These are phyloP conservation scores for Henckelia pumila DNA, from an alignment of 257 asterid genomes.

Conservation along the genomic window DNA sequence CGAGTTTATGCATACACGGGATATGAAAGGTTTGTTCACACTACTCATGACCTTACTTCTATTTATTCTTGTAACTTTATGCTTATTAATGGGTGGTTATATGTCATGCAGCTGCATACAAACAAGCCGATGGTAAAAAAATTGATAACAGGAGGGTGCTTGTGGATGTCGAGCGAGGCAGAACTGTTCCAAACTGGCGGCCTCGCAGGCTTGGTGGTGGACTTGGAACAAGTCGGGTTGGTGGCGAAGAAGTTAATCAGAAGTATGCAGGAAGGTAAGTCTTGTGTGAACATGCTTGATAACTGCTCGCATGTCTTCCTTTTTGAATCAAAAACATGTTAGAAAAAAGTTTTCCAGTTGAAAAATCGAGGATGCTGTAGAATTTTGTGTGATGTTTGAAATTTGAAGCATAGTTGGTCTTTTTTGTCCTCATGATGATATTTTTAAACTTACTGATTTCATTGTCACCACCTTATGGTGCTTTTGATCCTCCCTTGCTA, in stretches of 20 bases:
- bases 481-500: no score
- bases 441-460: no score
- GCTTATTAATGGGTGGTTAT: slow-evolving; percentile 20
- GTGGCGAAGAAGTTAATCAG: slow-evolving; percentile 67
- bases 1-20: slow-evolving; percentile 82
- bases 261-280: slow-evolving; percentile 60
- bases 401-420: background rate
- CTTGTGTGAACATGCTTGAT: background rate
- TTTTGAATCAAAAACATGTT: background rate
- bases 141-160: slow-evolving; percentile 91
- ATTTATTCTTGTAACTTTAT: background rate
- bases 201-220: slow-evolving; percentile 99
- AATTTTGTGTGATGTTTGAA: background rate
- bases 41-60: background rate
- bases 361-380: background rate
- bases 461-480: no score
- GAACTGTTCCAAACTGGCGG: slow-evolving; percentile 99
- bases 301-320: background rate
- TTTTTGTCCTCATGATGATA: no score
- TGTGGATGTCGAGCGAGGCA: slow-evolving; percentile 98
- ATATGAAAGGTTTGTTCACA: slow-evolving; percentile 76
- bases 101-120: slow-evolving; percentile 80
- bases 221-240: slow-evolving; percentile 93
- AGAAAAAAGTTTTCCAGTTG: background rate
- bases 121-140: slow-evolving; percentile 98